Conservation (phyloP, 345 rosid genomes). For the Eucalyptus tenuipes region DNA sequence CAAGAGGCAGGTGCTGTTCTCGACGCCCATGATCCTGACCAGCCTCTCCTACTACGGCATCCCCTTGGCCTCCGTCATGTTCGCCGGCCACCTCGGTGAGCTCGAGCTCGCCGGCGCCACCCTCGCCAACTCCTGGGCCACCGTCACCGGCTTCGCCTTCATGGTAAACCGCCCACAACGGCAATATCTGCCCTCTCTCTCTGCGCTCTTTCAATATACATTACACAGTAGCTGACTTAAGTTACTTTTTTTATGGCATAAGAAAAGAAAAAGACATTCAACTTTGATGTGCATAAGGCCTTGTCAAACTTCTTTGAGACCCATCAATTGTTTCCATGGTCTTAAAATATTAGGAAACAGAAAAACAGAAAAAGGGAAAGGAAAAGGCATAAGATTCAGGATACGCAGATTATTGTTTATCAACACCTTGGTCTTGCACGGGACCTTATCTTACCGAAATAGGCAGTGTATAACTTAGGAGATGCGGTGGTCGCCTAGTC, state of each 20-base stretch:
- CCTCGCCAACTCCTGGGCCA: conserved; percentile 80
- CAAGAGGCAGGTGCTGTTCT: conserved; percentile 37
- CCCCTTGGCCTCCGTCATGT: conserved; percentile 65
- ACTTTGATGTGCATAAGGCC: no score
- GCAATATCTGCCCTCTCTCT: not conserved
- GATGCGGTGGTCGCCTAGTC: not conserved
- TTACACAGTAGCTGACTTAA: not conserved
- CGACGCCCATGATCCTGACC: conserved; percentile 64
- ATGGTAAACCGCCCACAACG: conserved; percentile 27
- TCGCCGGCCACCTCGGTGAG: conserved; percentile 65
- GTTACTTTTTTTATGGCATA: not conserved
- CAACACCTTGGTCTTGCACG: not conserved
- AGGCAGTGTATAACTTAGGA: no score
- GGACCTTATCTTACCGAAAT: no score
- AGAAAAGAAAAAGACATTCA: no score
- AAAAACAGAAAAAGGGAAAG: no score
- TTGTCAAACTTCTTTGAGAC: no score
- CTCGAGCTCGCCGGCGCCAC: conserved; percentile 80
- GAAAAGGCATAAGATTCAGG: no score
- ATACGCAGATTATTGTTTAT: not conserved
- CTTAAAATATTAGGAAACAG: no score
- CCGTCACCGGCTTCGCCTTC: conserved; percentile 66
- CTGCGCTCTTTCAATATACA: not conserved
- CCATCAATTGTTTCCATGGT: no score
- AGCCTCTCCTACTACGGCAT: conserved; percentile 42